A percentile compares a stretch with the other conserved stretches of the same genome.
These are phyloP conservation scores for Porpolomopsis calyptriformis DNA, from an alignment of 768 basidiomycete species.

Conservation along the genomic window DNA sequence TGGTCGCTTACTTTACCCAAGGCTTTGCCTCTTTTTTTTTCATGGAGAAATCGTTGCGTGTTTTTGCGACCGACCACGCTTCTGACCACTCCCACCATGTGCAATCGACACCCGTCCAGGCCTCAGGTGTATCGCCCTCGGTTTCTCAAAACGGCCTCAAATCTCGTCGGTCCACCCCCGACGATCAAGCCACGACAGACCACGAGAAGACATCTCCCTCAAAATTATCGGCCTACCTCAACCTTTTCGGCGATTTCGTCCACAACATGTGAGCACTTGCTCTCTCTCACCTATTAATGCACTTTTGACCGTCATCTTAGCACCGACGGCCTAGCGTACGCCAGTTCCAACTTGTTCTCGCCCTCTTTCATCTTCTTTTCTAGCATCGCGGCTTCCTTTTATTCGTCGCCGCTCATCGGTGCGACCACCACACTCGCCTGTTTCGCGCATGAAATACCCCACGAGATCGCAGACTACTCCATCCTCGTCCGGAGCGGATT, in stretches of 20 bases:
- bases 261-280: conserved; percentile 69
- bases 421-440: conserved; percentile 93
- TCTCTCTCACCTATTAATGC: conserved; percentile 8
- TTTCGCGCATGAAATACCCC: conserved; percentile 87
- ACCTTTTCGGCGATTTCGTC: conserved; percentile 87
- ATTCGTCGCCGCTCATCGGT: conserved; percentile 87
- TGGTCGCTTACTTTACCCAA: conserved; percentile 58
- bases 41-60: conserved; percentile 85
- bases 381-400: conserved; percentile 94
- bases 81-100: conserved; percentile 48
- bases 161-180: conserved; percentile 33
- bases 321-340: conserved; percentile 87
- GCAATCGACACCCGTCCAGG: conserved; percentile 28
- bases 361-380: conserved; percentile 5
- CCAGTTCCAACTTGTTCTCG: no score
- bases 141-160: conserved; percentile 38
- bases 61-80: conserved; percentile 54
- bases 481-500: conserved; percentile 85
- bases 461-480: conserved; percentile 93
- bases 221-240: conserved; percentile 84
- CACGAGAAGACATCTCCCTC: conserved; percentile 60
- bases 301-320: conserved; percentile 34
- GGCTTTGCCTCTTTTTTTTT: conserved; percentile 89
- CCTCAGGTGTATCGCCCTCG: conserved; percentile 39
- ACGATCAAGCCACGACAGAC: no score